A percentile compares a stretch with the other conserved stretches of the same genome.
Conservation (phyloP, 805 yeast species). For the Priceomyces haplophilus region DNA sequence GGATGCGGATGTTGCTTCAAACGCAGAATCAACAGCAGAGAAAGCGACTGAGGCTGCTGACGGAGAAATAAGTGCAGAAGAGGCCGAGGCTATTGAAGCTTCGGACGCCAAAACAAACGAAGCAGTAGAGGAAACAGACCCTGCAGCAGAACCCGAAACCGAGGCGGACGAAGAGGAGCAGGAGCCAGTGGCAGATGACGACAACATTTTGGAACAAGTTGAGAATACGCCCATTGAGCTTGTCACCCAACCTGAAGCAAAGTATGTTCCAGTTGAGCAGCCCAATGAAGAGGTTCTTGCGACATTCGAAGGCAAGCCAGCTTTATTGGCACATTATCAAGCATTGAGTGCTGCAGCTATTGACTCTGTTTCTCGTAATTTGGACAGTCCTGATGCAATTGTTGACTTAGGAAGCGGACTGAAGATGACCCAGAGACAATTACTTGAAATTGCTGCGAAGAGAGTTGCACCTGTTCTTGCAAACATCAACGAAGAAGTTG, state of each 20-base stretch:
- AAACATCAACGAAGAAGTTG: constrained; percentile 49
- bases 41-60: constrained; percentile 16
- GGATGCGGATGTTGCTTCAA: constrained; percentile 12
- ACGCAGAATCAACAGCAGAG: constrained; percentile 14
- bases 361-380: constrained; percentile 40
- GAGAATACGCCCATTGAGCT: constrained; percentile 35
- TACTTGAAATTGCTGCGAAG: constrained; percentile 52
- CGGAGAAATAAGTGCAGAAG: constrained; percentile 9
- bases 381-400: constrained; percentile 49
- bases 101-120: neutral
- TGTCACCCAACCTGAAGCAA: constrained; percentile 30
- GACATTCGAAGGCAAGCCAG: constrained; percentile 45
- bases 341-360: constrained; percentile 49
- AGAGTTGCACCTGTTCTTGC: constrained; percentile 55
- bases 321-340: constrained; percentile 45
- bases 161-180: constrained; percentile 9
- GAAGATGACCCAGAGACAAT: constrained; percentile 51
- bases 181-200: constrained; percentile 19
- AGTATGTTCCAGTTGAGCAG: constrained; percentile 31
- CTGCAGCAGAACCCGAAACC: constrained; percentile 10
- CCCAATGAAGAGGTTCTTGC: constrained; percentile 38
- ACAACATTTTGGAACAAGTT: constrained; percentile 24
- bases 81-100: neutral
- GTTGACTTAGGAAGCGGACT: constrained; percentile 55
- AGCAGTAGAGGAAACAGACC: neutral